phyloP scores from a whole-genome alignment of 2,329 filamentous ascomycete species.

The Nemania sp. region DNA sequence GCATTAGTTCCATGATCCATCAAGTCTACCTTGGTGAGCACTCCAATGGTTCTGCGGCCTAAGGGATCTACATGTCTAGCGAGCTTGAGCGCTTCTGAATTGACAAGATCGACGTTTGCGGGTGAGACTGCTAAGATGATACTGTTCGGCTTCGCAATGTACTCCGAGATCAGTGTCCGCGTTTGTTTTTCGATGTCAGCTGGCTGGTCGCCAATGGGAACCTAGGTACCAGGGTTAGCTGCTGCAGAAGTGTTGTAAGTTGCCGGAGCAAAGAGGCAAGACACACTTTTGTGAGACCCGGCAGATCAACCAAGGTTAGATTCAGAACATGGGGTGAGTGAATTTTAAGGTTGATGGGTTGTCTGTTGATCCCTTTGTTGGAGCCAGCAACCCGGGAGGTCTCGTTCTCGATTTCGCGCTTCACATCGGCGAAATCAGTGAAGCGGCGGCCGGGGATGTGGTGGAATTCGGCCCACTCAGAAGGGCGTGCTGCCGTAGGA shows the following conservation, averaged over 20 bases:
- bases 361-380: slow-evolving; percentile 97
- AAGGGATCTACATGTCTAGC: slow-evolving; percentile 95
- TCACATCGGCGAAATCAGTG: slow-evolving; percentile 90
- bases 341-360: slow-evolving; percentile 97
- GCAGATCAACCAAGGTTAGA: slow-evolving; percentile 92
- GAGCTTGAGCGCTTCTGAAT: slow-evolving; percentile 95
- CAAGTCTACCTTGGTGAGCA: slow-evolving; percentile 93
- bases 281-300: slow-evolving; percentile 86
- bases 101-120: slow-evolving; percentile 97
- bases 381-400: slow-evolving; percentile 87
- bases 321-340: slow-evolving; percentile 97
- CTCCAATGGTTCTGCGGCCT: slow-evolving; percentile 91
- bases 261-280: background rate
- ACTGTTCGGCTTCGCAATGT: slow-evolving; percentile 98
- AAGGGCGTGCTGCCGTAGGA: slow-evolving; percentile 67
- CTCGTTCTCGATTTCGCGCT: slow-evolving; percentile 95
- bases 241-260: background rate
- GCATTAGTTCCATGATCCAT: slow-evolving; percentile 99
- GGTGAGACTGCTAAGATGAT: slow-evolving; percentile 96
- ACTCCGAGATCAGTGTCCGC: slow-evolving; percentile 92
- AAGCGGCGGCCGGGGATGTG: slow-evolving; percentile 89
- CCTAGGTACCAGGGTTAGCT: slow-evolving; percentile 50
- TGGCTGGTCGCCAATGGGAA: slow-evolving; percentile 96
- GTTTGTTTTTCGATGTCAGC: slow-evolving; percentile 99
- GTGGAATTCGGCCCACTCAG: slow-evolving; percentile 92